Base-by-base conservation (phyloP, 805 yeast species). In the Ogataea corticis region DNA sequence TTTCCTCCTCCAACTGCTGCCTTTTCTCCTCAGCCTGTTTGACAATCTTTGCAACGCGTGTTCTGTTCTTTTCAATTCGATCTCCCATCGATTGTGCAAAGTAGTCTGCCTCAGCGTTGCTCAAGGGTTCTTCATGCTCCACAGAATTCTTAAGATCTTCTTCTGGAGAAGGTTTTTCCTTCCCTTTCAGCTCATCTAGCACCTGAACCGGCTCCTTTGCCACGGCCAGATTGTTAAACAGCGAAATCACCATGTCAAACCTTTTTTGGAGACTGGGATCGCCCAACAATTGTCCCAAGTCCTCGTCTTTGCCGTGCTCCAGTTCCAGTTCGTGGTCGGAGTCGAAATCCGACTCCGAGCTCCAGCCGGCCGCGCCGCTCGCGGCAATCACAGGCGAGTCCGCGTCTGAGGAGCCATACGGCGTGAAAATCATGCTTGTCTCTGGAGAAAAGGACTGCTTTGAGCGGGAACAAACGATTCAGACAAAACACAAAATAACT, bases 11-110 rank as follows among this genome's bases (percentile, higher is more conserved):
- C 4, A 23, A 9, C 21, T 19, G 49, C 45, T 44, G 46, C 16
- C 7, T 36, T n/a, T 38, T 47, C 31, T 46, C 48, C 10, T 45
- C 49, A 40, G 53, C 59, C 38, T 45, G 45, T 19, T 33, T 34
- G 13, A 49, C 33, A 18, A 47, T 10, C 25, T 36, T 25, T 14
- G 42, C 34, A 16, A 45, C 49, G 19, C 46, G 45, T 17, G 30
- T 6, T 23, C 33, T 41, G 23, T 38, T 44, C 29, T 42, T 28
- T 33, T 36, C 18, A 28, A 48, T 28, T 18, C 44, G 28, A 13
- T 15, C 12, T 27, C 12, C 33, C 25, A 45, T 36, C 33, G 18
- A 13, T 4, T 19, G 16, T 4, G 41, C 30, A 23, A 32, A 15
- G 15, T 25, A 32, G 3, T 14, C n/a, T 32, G 23, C 37, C 39